Conservation (phyloP, 2,329 filamentous ascomycete genomes). For the Microdochium nivale region DNA sequence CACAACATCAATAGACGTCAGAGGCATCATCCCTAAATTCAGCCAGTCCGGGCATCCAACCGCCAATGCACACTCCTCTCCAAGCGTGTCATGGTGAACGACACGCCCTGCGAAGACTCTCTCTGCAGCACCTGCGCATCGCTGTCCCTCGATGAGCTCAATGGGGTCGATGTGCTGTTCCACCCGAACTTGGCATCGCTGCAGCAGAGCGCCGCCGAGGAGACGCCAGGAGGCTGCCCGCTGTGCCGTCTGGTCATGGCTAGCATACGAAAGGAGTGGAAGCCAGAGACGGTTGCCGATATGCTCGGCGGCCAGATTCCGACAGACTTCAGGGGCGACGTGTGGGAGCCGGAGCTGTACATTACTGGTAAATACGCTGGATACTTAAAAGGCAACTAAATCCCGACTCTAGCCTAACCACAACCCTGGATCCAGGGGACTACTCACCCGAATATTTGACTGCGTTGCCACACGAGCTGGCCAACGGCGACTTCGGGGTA, state of each 20-base stretch:
- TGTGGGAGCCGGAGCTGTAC: not conserved
- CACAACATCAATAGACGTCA: too few species aligned
- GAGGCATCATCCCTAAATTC: too few species aligned
- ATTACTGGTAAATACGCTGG: too few species aligned
- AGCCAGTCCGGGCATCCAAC: too few species aligned
- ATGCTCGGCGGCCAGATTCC: not conserved
- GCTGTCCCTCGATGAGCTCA: not conserved
- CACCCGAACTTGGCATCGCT: not conserved
- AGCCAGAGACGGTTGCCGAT: not conserved
- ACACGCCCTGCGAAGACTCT: not conserved
- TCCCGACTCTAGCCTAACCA: too few species aligned
- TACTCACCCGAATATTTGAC: not conserved
- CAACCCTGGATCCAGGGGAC: too few species aligned
- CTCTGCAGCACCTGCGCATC: not conserved
- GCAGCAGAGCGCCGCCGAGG: not conserved
- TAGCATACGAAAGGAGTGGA: not conserved
- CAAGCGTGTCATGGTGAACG: too few species aligned
- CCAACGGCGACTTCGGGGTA: not conserved
- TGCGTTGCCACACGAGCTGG: not conserved
- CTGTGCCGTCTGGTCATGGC: not conserved
- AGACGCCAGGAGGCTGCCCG: not conserved
- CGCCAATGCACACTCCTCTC: too few species aligned
- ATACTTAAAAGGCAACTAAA: too few species aligned
- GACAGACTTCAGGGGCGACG: not conserved
- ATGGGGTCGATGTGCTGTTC: not conserved